Percentiles rank a stretch among this genome's conserved stretches.
phyloP scores from a whole-genome alignment of 2,329 filamentous ascomycete genomes.

The Lasiodiplodia hormozganensis region DNA sequence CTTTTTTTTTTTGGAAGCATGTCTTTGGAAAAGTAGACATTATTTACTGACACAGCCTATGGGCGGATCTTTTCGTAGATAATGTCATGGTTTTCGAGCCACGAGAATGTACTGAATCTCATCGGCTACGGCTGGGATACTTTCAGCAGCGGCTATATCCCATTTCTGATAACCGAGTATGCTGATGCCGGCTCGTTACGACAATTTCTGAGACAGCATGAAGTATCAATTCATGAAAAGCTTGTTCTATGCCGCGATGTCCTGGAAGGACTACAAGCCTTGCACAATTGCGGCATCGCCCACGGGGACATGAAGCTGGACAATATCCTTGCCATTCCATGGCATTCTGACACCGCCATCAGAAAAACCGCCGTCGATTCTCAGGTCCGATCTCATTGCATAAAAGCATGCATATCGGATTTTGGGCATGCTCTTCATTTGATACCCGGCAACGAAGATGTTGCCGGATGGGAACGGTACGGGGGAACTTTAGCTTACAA shows the following conservation, averaged over 20 bases:
- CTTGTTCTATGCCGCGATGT: conserved; percentile 24
- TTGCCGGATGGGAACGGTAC: conserved; percentile 6
- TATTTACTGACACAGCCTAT: no score
- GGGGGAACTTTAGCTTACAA: conserved; percentile 28
- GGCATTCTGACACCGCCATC: neutral
- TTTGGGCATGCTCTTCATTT: conserved; percentile 27
- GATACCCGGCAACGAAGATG: conserved; percentile 15
- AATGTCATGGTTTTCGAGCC: conserved; percentile 16
- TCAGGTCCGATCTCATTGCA: neutral
- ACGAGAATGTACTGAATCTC: conserved; percentile 29
- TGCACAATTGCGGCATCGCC: conserved; percentile 29
- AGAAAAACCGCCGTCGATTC: no score
- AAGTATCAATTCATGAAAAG: neutral
- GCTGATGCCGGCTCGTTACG: conserved; percentile 28
- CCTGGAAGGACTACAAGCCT: conserved; percentile 23
- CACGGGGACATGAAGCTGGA: conserved; percentile 33
- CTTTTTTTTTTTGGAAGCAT: no score
- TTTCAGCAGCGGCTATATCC: conserved; percentile 17
- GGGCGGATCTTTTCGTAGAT: neutral
- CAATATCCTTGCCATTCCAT: conserved; percentile 26
- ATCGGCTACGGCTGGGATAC: conserved; percentile 31
- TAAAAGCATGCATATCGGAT: conserved; percentile 25
- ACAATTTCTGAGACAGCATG: neutral
- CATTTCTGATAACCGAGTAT: conserved; percentile 32
- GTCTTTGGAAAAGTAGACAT: fast-evolving